These are phyloP conservation scores for Rugosomyces carneus DNA, from an alignment of 1,284 basidiomycete species.

Conservation along the genomic window DNA sequence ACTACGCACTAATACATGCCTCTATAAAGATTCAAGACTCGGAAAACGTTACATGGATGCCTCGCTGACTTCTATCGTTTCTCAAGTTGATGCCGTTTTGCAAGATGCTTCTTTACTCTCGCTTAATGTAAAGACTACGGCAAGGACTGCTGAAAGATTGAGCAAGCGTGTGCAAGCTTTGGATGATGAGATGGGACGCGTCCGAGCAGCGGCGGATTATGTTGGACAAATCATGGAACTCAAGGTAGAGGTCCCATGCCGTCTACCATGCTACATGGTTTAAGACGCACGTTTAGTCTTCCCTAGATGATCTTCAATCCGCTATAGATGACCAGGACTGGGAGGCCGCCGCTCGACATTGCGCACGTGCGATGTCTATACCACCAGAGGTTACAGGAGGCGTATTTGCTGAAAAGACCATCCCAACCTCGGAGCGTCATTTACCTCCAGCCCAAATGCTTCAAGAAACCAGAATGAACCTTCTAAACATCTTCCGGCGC, in stretches of 20 bases:
- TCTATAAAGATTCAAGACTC: too few species aligned
- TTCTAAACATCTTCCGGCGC: conserved; percentile 73
- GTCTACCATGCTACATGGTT: neutral
- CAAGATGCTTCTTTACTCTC: conserved; percentile 56
- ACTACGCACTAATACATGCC: too few species aligned
- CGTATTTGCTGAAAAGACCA: conserved; percentile 80
- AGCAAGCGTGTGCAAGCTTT: conserved; percentile 83
- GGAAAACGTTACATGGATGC: too few species aligned
- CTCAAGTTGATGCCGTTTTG: conserved; percentile 58
- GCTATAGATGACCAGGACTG: conserved; percentile 88
- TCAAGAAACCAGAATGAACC: conserved; percentile 63
- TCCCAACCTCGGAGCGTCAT: conserved; percentile 87
- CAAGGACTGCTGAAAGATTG: conserved; percentile 83
- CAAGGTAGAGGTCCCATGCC: conserved; percentile 52
- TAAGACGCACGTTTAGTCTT: conserved; percentile 45
- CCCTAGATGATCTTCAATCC: conserved; percentile 67
- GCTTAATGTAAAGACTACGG: conserved; percentile 59
- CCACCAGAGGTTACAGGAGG: conserved; percentile 76
- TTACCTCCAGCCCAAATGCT: conserved; percentile 83
- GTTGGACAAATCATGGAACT: conserved; percentile 86
- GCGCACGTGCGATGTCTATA: conserved; percentile 83
- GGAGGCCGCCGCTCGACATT: conserved; percentile 91
- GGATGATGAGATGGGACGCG: conserved; percentile 87
- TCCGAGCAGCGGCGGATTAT: conserved; percentile 79
- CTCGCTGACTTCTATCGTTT: conserved; percentile 53